Evolutionary conservation across 352 stramenopile genomes (phyloP).

Genomic region (Phytophthora aleatoria): DNA sequence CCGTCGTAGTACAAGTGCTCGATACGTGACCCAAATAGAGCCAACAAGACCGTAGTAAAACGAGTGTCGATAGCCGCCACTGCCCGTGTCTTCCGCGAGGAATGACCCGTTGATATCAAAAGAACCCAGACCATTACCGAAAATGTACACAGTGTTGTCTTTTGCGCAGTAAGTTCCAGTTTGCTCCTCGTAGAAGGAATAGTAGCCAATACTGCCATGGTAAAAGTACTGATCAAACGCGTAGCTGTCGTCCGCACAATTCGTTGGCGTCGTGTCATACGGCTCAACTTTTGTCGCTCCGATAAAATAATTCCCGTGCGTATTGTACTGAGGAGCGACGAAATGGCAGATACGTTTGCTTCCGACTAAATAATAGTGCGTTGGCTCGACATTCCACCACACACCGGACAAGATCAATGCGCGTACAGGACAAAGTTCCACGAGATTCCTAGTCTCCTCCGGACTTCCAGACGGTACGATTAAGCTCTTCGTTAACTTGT

Average conservation of each 20-base stretch:
- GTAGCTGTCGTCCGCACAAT: slow-evolving; percentile 8
- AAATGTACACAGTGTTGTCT: slow-evolving; percentile 24
- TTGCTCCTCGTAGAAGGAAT: slow-evolving; percentile 14
- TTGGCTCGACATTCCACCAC: slow-evolving; percentile 13
- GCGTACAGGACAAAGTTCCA: slow-evolving; percentile 3
- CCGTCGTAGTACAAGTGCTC: slow-evolving; percentile 19
- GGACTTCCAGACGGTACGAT: not conserved
- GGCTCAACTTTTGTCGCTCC: not conserved
- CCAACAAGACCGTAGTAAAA: slow-evolving; percentile 24
- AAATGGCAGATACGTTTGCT: slow-evolving; percentile 7
- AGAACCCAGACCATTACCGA: slow-evolving; percentile 18
- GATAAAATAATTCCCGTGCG: slow-evolving; percentile 8
- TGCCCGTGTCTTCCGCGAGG: slow-evolving; percentile 16
- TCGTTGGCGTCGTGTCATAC: not conserved
- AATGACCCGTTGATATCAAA: slow-evolving; percentile 23
- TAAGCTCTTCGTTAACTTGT: slow-evolving; percentile 9
- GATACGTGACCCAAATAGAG: slow-evolving; percentile 25
- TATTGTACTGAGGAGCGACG: slow-evolving; percentile 15
- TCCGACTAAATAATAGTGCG: slow-evolving; percentile 1
- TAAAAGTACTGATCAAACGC: slow-evolving; percentile 13
- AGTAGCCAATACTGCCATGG: slow-evolving; percentile 8
- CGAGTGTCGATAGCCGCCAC: slow-evolving; percentile 16
- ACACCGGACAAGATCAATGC: slow-evolving; percentile 6
- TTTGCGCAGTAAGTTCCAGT: slow-evolving; percentile 18
- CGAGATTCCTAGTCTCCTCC: not conserved